Conservation (phyloP, 106 monocot species). For the Vanilla planifolia region DNA sequence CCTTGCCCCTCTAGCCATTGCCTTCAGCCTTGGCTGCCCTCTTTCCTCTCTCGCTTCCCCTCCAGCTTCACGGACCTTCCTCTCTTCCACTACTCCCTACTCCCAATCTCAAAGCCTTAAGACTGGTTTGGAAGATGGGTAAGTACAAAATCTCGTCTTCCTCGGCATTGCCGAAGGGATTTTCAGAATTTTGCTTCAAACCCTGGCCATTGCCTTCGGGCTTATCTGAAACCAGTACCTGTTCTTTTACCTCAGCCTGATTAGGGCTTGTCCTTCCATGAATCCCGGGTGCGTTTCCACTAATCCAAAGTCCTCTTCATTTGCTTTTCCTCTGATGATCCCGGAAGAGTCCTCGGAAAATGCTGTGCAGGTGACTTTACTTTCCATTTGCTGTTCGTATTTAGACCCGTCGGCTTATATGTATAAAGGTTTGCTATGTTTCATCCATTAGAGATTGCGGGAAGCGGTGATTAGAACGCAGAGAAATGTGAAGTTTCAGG, state of each 20-base stretch:
- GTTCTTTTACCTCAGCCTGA: constrained; percentile 44
- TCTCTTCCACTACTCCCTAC: constrained; percentile 55
- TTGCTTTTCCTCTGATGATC: constrained; percentile 62
- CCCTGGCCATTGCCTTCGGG: no score
- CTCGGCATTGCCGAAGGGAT: background rate
- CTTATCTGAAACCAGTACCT: background rate
- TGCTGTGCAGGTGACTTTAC: constrained; percentile 37
- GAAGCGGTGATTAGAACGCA: constrained; percentile 76
- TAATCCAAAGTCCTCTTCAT: constrained; percentile 84
- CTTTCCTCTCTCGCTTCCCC: constrained; percentile 47
- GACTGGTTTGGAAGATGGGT: constrained; percentile 79
- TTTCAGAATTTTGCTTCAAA: background rate
- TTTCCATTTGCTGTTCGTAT: background rate
- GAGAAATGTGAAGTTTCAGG: constrained; percentile 57
- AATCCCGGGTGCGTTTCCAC: constrained; percentile 83
- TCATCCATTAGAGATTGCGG: constrained; percentile 32
- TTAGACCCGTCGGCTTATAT: background rate
- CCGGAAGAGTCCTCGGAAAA: constrained; percentile 34
- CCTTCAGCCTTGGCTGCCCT: constrained; percentile 41
- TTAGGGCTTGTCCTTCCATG: constrained; percentile 77
- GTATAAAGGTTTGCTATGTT: no score
- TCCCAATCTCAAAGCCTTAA: constrained; percentile 54
- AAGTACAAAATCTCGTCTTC: background rate
- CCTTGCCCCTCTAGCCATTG: constrained; percentile 50
- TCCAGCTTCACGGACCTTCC: constrained; percentile 8